Conservation (phyloP, 2,329 filamentous ascomycete genomes). For the Talaromyces sp. region DNA sequence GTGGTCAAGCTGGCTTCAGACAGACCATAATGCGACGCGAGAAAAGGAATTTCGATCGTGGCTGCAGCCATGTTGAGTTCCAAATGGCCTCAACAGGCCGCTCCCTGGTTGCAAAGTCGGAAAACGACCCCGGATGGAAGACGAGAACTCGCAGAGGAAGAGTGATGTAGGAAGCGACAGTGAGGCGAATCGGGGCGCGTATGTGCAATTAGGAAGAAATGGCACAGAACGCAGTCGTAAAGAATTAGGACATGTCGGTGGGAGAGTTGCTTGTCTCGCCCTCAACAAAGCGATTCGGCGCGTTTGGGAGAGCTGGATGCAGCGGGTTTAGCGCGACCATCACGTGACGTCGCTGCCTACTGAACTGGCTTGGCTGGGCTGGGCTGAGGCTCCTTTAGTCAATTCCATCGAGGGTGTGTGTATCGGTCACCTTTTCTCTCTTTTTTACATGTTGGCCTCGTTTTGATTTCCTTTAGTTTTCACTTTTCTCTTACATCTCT, state of each 20-base stretch:
- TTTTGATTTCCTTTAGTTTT: not conserved
- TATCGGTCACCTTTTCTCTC: not conserved
- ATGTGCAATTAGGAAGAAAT: not conserved
- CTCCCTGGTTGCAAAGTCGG: not conserved
- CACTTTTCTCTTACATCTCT: not conserved
- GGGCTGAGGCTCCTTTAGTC: not conserved
- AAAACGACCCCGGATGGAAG: not conserved
- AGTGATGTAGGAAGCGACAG: not conserved
- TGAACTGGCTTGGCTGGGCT: not conserved
- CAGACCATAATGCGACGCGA: conserved; percentile 55
- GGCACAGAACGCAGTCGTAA: conserved; percentile 1
- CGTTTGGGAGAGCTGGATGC: not conserved
- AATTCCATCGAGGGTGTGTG: not conserved
- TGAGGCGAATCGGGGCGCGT: conserved; percentile 1
- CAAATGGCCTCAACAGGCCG: conserved; percentile 10
- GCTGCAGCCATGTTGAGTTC: conserved; percentile 47
- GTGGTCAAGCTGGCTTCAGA: conserved; percentile 52
- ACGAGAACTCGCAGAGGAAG: not conserved
- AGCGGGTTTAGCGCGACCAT: conserved; percentile 1
- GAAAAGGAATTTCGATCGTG: conserved; percentile 53
- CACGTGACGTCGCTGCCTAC: not conserved
- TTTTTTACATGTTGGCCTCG: not conserved
- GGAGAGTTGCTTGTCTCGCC: conserved; percentile 1
- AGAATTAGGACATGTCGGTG: conserved; percentile 8
- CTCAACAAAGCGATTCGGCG: conserved; percentile 9